phyloP scores from a whole-genome alignment of 2,329 filamentous ascomycete species.

The Metarhizium brunneum region DNA sequence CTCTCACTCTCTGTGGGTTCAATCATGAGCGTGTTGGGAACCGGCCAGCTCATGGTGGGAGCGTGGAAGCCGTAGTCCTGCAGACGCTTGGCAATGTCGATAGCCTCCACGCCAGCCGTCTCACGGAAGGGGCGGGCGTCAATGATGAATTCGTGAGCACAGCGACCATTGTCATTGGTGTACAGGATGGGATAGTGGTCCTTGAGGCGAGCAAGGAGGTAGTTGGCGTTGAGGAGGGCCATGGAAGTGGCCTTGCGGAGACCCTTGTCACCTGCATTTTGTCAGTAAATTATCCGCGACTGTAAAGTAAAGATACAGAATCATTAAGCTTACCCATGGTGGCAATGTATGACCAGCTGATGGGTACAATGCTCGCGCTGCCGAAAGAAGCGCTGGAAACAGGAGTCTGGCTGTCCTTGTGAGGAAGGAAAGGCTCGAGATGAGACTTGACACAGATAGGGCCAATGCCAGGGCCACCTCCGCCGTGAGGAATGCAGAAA shows the following conservation, averaged over 20 bases:
- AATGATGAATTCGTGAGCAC: conserved; percentile 95
- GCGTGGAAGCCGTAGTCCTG: conserved; percentile 98
- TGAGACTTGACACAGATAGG: conserved; percentile 87
- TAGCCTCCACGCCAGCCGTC: conserved; percentile 74
- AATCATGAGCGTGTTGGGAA: conserved; percentile 94
- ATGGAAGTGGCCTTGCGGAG: conserved; percentile 85
- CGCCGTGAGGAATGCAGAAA: conserved; percentile 95
- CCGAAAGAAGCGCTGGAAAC: conserved; percentile 80
- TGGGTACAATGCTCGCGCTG: conserved; percentile 84
- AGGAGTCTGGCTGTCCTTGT: conserved; percentile 35
- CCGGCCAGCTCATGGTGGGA: conserved; percentile 94
- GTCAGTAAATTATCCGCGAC: background rate
- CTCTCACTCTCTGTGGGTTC: conserved; percentile 93
- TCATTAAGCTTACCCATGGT: conserved; percentile 61
- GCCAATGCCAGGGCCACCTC: conserved; percentile 86
- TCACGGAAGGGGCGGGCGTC: conserved; percentile 81
- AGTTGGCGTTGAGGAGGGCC: conserved; percentile 93
- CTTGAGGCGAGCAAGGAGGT: conserved; percentile 80
- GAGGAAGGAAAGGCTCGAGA: conserved; percentile 58
- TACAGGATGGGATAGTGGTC: conserved; percentile 88
- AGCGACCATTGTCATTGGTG: conserved; percentile 79
- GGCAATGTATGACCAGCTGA: conserved; percentile 91
- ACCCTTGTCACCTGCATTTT: conserved; percentile 38
- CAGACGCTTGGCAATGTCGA: conserved; percentile 91
- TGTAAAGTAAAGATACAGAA: background rate